Evolutionary conservation across 768 basidiomycete species (phyloP), one percentile per base, ranked within the genome.

Genomic region (Phylloporus sp.): DNA sequence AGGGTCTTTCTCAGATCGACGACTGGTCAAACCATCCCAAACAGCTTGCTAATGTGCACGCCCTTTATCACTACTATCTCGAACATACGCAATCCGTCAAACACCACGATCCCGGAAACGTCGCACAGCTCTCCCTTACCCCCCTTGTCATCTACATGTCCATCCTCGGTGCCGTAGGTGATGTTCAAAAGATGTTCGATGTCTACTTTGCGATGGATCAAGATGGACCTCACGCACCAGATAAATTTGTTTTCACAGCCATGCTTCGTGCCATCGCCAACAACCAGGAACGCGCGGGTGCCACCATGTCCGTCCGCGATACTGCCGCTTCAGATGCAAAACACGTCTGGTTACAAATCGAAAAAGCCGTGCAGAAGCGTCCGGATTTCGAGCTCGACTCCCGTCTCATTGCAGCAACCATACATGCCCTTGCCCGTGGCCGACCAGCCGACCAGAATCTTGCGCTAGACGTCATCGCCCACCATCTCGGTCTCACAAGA

Each of bases 101-200:
- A 54, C 69, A 69, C 18, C 63, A 70, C 39, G 74, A 81, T 46
- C 70, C 75, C 4, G 49, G 58, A 6, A 76, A 76, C 50, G 44
- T 68, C 9, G 73, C 80, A n/a, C 68, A 82, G 31, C 68, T 69
- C n/a, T 57, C 69, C 9, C 60, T 67, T 5, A 31, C 55, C 17
- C 81, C 84, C 18, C 65, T 82, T 34, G 75, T 74, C 28, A 60
- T 70, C 35, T 92, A 90, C 60, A 76, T 91, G 37, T 76, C 73
- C 44, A 74, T 89, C 31, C 76, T 91, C 7, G 83, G 79, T 41
- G 72, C 73, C 28, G 74, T 78, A 7, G 75, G 76, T 13, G 65
- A 75, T 9, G 76, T 82, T 48, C 80, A 87, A 52, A 77, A 77
- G 46, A 75, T 89, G 14, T 86, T 88, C 53, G 86, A 90, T 49